Percentiles rank a stretch among this genome's conserved stretches.
phyloP scores from a whole-genome alignment of 1,284 basidiomycete species.

The Cutaneotrichosporon daszewskae region DNA sequence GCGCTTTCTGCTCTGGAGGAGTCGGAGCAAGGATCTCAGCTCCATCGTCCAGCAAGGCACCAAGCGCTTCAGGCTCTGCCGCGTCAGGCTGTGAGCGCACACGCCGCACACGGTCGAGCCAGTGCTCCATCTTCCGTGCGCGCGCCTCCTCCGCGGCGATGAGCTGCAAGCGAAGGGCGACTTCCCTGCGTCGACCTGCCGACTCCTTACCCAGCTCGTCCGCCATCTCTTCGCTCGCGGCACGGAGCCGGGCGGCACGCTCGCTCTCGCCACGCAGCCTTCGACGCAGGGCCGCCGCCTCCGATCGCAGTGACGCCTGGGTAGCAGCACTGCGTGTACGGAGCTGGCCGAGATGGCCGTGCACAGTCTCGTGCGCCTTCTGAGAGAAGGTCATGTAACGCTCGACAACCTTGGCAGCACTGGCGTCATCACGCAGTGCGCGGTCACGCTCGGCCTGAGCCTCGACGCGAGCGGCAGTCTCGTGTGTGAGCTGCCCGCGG shows the following conservation, averaged over 20 bases:
- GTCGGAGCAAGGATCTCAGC: slow-evolving; percentile 60
- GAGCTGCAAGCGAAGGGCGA: slow-evolving; percentile 62
- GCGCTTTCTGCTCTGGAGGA: neutral
- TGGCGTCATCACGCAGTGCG: slow-evolving; percentile 61
- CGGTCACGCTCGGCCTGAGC: slow-evolving; percentile 58
- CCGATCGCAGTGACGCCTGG: slow-evolving; percentile 53
- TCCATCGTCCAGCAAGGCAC: slow-evolving; percentile 51
- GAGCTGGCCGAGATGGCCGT: slow-evolving; percentile 57
- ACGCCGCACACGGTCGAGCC: slow-evolving; percentile 42
- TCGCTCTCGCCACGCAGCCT: slow-evolving; percentile 24
- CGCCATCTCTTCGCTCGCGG: slow-evolving; percentile 64
- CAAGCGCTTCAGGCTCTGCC: slow-evolving; percentile 9
- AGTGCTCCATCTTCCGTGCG: slow-evolving; percentile 32
- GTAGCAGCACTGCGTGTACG: slow-evolving; percentile 60
- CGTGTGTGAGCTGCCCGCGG: slow-evolving; percentile 58
- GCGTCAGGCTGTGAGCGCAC: slow-evolving; percentile 29
- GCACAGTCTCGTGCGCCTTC: slow-evolving; percentile 64
- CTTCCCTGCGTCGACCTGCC: slow-evolving; percentile 68
- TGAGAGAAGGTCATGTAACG: slow-evolving; percentile 90
- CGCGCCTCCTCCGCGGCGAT: slow-evolving; percentile 61
- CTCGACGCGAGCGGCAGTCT: slow-evolving; percentile 59
- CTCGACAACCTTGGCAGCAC: slow-evolving; percentile 76
- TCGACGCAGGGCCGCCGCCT: slow-evolving; percentile 21
- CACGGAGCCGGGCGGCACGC: slow-evolving; percentile 53
- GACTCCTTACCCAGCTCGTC: slow-evolving; percentile 67